Evolutionary conservation across 2,329 filamentous ascomycete genomes (phyloP).

Genomic region (Penicillium sp.): DNA sequence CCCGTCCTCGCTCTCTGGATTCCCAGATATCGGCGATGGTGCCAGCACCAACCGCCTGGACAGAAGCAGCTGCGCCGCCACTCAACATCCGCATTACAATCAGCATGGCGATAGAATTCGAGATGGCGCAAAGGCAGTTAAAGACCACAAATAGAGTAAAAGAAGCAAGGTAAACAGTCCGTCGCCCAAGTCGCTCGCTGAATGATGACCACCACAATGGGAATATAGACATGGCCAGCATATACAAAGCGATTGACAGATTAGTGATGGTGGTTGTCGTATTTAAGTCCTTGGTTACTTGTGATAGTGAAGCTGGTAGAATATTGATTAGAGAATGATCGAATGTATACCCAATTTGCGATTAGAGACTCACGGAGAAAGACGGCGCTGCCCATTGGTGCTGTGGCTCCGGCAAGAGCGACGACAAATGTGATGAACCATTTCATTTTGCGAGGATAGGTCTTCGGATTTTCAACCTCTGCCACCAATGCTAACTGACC

Average conservation of each 20-base stretch:
- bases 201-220: constrained; percentile 86
- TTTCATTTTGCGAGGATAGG: constrained; percentile 72
- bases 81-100: constrained; percentile 71
- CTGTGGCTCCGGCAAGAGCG: constrained; percentile 71
- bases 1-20: constrained; percentile 65
- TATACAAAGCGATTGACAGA: constrained; percentile 73
- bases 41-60: constrained; percentile 79
- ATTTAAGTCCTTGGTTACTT: constrained; percentile 62
- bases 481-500: constrained; percentile 69
- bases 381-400: constrained; percentile 80
- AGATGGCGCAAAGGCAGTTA: constrained; percentile 66
- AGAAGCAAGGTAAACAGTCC: constrained; percentile 74
- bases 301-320: constrained; percentile 61
- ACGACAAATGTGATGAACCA: constrained; percentile 81
- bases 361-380: constrained; percentile 65
- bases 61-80: constrained; percentile 74
- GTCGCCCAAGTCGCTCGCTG: constrained; percentile 67
- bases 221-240: constrained; percentile 80
- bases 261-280: constrained; percentile 67
- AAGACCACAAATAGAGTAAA: constrained; percentile 72
- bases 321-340: neutral
- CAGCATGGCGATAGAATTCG: constrained; percentile 69
- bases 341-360: neutral
- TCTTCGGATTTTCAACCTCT: constrained; percentile 72
- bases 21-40: constrained; percentile 83